A percentile compares a stretch with the other conserved stretches of the same genome.
phyloP scores from a whole-genome alignment of 345 rosid genomes.

The Cardamine occulta region DNA sequence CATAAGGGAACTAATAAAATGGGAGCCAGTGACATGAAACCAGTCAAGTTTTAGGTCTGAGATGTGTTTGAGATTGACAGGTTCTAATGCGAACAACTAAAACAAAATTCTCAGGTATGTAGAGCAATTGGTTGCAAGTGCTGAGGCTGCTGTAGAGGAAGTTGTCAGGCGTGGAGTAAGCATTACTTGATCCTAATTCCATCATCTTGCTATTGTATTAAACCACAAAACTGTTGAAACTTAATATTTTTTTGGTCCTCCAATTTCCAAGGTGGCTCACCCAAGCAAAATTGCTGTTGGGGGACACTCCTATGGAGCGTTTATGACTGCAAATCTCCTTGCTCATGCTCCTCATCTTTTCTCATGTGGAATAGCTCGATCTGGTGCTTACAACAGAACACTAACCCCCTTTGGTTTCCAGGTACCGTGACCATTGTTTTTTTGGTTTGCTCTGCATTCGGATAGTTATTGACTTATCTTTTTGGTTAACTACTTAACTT shows the following conservation, averaged over 20 bases:
- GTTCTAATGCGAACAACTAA: slow-evolving; percentile 17
- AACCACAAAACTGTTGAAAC: slow-evolving; percentile 5
- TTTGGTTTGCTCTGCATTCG: slow-evolving; percentile 6
- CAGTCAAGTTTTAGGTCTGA: neutral
- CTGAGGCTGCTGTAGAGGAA: slow-evolving; percentile 99
- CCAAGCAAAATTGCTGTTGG: slow-evolving; percentile 91
- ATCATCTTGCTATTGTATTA: neutral
- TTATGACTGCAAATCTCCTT: slow-evolving; percentile 96
- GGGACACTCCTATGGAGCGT: slow-evolving; percentile 99
- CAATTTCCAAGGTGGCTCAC: slow-evolving; percentile 73
- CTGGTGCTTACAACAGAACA: slow-evolving; percentile 99
- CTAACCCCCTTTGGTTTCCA: slow-evolving; percentile 99
- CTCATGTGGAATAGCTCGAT: slow-evolving; percentile 93
- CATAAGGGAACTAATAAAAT: slow-evolving; percentile 18
- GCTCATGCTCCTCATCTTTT: slow-evolving; percentile 99
- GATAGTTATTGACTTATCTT: slow-evolving; percentile 25
- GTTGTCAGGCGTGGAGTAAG: slow-evolving; percentile 88
- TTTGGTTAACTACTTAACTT: neutral
- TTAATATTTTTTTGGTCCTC: neutral
- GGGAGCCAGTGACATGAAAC: slow-evolving; percentile 4
- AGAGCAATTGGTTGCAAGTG: slow-evolving; percentile 94
- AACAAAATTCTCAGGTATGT: slow-evolving; percentile 64
- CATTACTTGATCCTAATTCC: slow-evolving; percentile 26
- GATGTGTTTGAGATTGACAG: slow-evolving; percentile 21
- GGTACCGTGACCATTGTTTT: slow-evolving; percentile 48